These are phyloP conservation scores for Blastocystis sp. DNA, from an alignment of 352 stramenopile species.

Conservation along the genomic window DNA sequence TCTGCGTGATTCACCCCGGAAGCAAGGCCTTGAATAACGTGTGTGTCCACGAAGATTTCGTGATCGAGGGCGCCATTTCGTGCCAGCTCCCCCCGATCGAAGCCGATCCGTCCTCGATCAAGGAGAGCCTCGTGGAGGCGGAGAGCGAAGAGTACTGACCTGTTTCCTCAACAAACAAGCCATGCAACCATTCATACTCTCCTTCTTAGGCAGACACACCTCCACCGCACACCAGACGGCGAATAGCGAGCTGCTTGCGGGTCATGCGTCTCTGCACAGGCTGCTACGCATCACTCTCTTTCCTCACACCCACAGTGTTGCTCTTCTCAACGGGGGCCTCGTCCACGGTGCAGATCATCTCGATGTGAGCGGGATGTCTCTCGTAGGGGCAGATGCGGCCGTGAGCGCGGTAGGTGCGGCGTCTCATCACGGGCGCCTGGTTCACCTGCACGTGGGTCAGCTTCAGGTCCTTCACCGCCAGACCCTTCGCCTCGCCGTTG, in stretches of 20 bases:
- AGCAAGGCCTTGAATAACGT: neutral
- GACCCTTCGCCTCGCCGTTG: no score
- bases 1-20: neutral
- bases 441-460: no score
- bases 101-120: neutral
- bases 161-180: neutral
- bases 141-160: slow-evolving; percentile 29
- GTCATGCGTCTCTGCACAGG: no score
- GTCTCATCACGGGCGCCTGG: no score
- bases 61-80: neutral
- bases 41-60: neutral
- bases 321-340: no score
- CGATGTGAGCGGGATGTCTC: no score
- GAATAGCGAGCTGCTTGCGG: neutral
- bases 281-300: no score
- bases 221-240: neutral
- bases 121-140: neutral
- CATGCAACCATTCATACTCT: neutral
- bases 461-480: no score
- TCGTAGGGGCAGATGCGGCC: no score
- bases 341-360: no score
- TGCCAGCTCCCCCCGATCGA: neutral
- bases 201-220: neutral
- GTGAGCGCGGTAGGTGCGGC: no score
- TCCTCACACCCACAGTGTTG: no score